Conservation (phyloP, 2,329 filamentous ascomycete species). For the Trichoderma sp. region DNA sequence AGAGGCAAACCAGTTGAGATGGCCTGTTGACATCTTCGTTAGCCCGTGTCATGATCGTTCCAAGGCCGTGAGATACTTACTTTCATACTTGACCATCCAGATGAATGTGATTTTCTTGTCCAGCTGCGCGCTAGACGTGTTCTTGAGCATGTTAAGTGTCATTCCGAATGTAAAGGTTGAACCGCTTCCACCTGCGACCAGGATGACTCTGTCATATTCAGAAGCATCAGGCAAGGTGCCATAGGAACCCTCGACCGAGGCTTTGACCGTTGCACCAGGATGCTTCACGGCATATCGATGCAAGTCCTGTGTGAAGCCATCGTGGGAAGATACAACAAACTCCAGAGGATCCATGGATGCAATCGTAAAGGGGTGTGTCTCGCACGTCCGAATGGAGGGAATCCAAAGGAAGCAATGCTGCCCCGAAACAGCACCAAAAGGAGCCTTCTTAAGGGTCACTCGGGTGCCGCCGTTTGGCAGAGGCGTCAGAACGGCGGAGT, state of each 20-base stretch:
- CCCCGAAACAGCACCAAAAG: slow-evolving; percentile 46
- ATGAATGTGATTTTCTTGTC: slow-evolving; percentile 36
- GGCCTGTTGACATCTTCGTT: slow-evolving; percentile 26
- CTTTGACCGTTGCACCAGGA: slow-evolving; percentile 46
- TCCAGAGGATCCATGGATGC: slow-evolving; percentile 51
- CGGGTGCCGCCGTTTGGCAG: slow-evolving; percentile 53
- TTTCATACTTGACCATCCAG: slow-evolving; percentile 38
- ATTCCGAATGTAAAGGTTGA: slow-evolving; percentile 52
- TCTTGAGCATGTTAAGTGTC: slow-evolving; percentile 37
- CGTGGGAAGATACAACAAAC: slow-evolving; percentile 56
- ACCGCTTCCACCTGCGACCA: slow-evolving; percentile 59
- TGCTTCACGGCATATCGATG: slow-evolving; percentile 49
- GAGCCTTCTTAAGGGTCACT: slow-evolving; percentile 50
- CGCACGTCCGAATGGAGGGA: slow-evolving; percentile 51
- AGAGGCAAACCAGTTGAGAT: slow-evolving; percentile 38
- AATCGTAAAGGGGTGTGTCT: slow-evolving; percentile 65
- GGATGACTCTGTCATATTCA: slow-evolving; percentile 53
- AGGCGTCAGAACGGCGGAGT: slow-evolving; percentile 50
- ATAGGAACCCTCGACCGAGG: slow-evolving; percentile 58
- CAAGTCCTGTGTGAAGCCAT: slow-evolving; percentile 57
- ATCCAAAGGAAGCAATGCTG: slow-evolving; percentile 65
- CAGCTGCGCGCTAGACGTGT: slow-evolving; percentile 21
- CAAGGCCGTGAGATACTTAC: slow-evolving; percentile 28
- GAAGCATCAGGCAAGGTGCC: slow-evolving; percentile 52
- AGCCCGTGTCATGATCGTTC: not conserved